Conservation (phyloP, 1,139 yeast genomes). For the Protomyces arabidopsidicola region DNA sequence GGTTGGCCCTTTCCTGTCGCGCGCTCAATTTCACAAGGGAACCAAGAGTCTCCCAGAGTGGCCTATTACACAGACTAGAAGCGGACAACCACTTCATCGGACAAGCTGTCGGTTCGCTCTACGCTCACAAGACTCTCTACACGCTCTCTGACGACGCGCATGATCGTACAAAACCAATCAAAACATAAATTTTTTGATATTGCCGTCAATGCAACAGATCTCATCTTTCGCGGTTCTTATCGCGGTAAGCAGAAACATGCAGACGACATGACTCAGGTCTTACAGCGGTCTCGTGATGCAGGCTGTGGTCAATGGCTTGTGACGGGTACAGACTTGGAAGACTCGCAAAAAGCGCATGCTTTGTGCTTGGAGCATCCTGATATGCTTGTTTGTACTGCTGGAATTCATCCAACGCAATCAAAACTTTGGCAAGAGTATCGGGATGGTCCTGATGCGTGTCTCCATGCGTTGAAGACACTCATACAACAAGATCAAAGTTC, state of each 20-base stretch:
- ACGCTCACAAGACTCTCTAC: too few species aligned
- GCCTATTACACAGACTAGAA: too few species aligned
- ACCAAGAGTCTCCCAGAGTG: too few species aligned
- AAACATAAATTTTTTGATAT: constrained; percentile 25
- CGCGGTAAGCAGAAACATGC: constrained; percentile 65
- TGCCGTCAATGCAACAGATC: constrained; percentile 64
- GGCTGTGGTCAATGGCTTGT: constrained; percentile 67
- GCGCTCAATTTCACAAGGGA: too few species aligned
- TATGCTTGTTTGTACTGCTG: constrained; percentile 59
- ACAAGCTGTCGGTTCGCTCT: too few species aligned
- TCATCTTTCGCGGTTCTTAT: constrained; percentile 78
- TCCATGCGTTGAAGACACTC: constrained; percentile 49
- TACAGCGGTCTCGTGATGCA: constrained; percentile 60
- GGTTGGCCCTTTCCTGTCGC: too few species aligned
- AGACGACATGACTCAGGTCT: constrained; percentile 59
- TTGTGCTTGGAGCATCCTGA: constrained; percentile 42
- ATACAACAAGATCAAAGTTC: constrained; percentile 47
- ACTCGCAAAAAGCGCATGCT: constrained; percentile 51
- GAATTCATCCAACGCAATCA: constrained; percentile 67
- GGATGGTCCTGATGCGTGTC: constrained; percentile 36
- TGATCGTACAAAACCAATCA: not conserved
- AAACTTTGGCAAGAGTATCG: constrained; percentile 5
- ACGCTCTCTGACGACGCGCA: too few species aligned
- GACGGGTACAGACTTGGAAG: constrained; percentile 74
- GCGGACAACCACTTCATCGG: too few species aligned